A percentile compares a stretch with the other conserved stretches of the same genome.
phyloP scores from a whole-genome alignment of 352 stramenopile genomes.

The Phytophthora syringae region DNA sequence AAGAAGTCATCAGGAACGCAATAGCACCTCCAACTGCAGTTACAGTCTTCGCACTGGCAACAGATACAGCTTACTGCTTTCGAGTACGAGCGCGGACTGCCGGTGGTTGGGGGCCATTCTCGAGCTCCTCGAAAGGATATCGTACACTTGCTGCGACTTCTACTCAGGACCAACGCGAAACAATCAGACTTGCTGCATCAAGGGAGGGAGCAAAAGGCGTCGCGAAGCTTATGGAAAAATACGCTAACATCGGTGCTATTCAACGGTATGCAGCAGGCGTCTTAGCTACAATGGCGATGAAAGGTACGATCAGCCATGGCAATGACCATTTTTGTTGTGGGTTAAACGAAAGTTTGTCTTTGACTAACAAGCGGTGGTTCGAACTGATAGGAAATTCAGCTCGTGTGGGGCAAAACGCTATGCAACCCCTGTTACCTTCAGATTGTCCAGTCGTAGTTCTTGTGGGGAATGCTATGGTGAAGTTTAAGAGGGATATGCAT shows the following conservation, averaged over 20 bases:
- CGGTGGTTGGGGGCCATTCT: constrained; percentile 75
- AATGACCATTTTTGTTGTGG: neutral
- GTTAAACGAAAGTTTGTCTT: too few species aligned
- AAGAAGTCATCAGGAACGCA: constrained; percentile 46
- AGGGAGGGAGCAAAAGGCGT: constrained; percentile 30
- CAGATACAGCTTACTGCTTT: constrained; percentile 65
- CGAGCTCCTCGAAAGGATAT: constrained; percentile 35
- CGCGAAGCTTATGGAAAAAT: constrained; percentile 50
- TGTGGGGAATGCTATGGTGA: constrained; percentile 49
- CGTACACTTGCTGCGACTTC: constrained; percentile 47
- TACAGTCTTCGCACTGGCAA: constrained; percentile 44
- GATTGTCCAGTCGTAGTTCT: constrained; percentile 36
- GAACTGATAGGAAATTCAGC: constrained; percentile 9
- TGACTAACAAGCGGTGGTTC: neutral
- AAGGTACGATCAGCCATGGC: constrained; percentile 22
- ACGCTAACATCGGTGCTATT: constrained; percentile 38
- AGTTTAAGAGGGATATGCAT: constrained; percentile 53
- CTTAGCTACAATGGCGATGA: constrained; percentile 49
- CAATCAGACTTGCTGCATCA: constrained; percentile 32
- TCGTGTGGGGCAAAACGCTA: neutral
- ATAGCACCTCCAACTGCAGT: constrained; percentile 33
- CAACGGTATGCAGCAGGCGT: constrained; percentile 50
- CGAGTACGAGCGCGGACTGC: constrained; percentile 59
- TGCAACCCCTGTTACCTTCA: constrained; percentile 25
- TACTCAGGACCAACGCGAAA: constrained; percentile 42